Conservation (phyloP, 2,329 filamentous ascomycete genomes). For the Phyllosticta citribraziliensis region DNA sequence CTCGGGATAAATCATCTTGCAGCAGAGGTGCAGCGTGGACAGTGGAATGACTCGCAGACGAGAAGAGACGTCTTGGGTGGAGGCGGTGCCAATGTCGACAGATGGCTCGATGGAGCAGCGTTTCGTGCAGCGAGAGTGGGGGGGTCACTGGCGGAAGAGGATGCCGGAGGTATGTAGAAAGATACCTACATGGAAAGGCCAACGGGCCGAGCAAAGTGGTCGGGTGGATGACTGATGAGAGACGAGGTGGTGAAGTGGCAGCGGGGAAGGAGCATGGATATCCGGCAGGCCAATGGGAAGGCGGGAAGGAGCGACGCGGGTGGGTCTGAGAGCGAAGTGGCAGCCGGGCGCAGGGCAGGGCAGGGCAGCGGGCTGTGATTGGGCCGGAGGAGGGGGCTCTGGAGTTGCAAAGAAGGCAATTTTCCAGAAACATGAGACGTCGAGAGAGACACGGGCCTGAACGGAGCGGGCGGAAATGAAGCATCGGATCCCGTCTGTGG, state of each 20-base stretch:
- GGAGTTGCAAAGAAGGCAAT: slow-evolving; percentile 16
- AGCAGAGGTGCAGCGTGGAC: neutral
- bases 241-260: neutral
- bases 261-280: neutral
- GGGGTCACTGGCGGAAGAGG: neutral
- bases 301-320: neutral
- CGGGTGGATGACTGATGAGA: neutral
- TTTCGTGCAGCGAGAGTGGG: neutral
- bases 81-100: neutral
- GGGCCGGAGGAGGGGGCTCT: neutral
- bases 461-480: slow-evolving; percentile 23
- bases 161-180: neutral
- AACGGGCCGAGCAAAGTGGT: neutral
- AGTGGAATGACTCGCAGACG: slow-evolving; percentile 3
- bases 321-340: neutral
- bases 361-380: neutral
- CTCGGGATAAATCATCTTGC: neutral
- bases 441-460: slow-evolving; percentile 19
- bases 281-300: neutral
- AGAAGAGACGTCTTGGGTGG: neutral
- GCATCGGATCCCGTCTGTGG: slow-evolving; percentile 3
- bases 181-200: too few relatives aligned
- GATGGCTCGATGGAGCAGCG: too few relatives aligned
- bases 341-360: too few relatives aligned
- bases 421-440: slow-evolving; percentile 27